phyloP scores from a whole-genome alignment of 768 basidiomycete species.

The Xerocomus potaroensis region DNA sequence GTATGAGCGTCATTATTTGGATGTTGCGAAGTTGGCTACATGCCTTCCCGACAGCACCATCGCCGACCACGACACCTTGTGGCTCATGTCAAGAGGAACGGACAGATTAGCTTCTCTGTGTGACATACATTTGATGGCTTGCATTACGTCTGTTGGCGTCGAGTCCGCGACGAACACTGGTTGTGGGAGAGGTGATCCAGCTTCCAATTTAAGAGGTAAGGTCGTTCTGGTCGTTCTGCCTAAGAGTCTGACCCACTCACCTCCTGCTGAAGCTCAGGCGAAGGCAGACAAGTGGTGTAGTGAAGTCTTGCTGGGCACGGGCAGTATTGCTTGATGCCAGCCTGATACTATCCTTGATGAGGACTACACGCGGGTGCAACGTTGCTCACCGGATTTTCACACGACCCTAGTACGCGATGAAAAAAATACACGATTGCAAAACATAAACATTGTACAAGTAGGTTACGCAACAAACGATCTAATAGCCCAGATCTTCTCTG shows the following conservation, averaged over 20 bases:
- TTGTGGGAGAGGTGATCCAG: conserved; percentile 16
- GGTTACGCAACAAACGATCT: conserved; percentile 18
- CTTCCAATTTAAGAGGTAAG: conserved; percentile 13
- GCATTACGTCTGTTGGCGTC: conserved; percentile 46
- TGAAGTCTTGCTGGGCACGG: conserved; percentile 9
- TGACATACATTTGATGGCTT: conserved; percentile 86
- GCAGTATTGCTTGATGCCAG: conserved; percentile 23
- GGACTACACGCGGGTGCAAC: conserved; percentile 15
- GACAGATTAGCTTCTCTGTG: conserved; percentile 7
- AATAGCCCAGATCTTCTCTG: conserved; percentile 8
- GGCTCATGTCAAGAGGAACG: conserved; percentile 30
- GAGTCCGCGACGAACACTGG: conserved; percentile 6
- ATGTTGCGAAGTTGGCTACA: conserved; percentile 24
- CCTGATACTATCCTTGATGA: conserved; percentile 30
- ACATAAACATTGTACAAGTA: conserved; percentile 34
- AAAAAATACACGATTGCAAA: conserved; percentile 30
- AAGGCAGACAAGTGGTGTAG: conserved; percentile 1
- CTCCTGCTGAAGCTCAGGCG: not conserved
- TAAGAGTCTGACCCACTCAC: conserved; percentile 1
- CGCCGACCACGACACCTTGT: conserved; percentile 94
- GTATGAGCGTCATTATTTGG: conserved; percentile 6
- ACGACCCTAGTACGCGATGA: conserved; percentile 14
- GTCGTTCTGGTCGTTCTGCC: conserved; percentile 3
- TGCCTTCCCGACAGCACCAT: conserved; percentile 98
- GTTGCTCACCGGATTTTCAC: conserved; percentile 19